Evolutionary conservation across 352 stramenopile genomes (phyloP), one percentile per base, ranked within the genome.

Genomic region (Phytopythium mirpurense): DNA sequence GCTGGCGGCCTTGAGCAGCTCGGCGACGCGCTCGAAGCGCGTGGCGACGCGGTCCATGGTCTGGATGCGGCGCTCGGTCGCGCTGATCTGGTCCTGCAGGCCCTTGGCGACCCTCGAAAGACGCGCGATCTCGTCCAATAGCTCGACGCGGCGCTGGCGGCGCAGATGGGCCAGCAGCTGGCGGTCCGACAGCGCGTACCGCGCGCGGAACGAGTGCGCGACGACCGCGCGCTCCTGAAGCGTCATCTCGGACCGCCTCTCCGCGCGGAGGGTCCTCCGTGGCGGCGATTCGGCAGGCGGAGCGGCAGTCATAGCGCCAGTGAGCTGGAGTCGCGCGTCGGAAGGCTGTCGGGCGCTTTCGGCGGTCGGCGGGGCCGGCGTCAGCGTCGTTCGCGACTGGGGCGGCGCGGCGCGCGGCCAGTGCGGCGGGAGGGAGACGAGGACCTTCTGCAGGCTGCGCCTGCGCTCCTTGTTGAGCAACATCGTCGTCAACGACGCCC

Each of bases 41-140:
- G 45, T 43, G 34, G 67, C 66, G 37, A 81, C 48, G 8, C 49
- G 51, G 24, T 76, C 65, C 46, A 76, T 70, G 12, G 53, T 62
- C 51, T 67, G 61, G 15, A 83, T 53, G 26, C 51, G 70, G 37
- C 62, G 67, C 29, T 56, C 63, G 18, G 69, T 78, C 47, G 61
- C 52, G 40, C 79, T 62, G 21, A 80, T 59, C 44, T 76, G 60
- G 11, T 53, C 45, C 56, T 83, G 52, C 5, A 83, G 52, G 7
- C 41, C 37, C 44, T 54, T 38, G 26, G 68, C 64, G n/a, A 69
- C 50, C 8, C 57, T 50, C 16, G 67, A 67, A 19, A 80, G 55
- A 12, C 58, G 67, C 26, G 32, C 27, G 49, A 80, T 63, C 60
- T 81, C 71, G 6, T 74, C 54, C 34, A 74, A 34, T 31, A 78